Percentiles rank a stretch among this genome's conserved stretches.
Evolutionary conservation across 1,284 basidiomycete genomes (phyloP).

Genomic region (Gymnopus androsaceus): DNA sequence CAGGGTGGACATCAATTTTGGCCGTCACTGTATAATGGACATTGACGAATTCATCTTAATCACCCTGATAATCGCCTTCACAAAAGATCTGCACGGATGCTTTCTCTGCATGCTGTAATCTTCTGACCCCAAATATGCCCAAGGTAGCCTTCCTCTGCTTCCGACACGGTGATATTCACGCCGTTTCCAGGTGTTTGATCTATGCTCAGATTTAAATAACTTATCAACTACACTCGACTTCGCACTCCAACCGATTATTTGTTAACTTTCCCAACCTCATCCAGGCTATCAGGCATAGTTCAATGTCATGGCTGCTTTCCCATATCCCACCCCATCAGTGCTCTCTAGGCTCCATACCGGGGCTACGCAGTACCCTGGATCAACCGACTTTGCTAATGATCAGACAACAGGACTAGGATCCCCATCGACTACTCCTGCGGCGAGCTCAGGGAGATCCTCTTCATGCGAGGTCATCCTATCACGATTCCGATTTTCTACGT

Average conservation of each 20-base stretch:
- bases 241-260: neutral
- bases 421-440: no score
- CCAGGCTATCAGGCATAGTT: neutral
- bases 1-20: no score
- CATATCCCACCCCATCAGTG: conserved; percentile 49
- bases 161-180: no score
- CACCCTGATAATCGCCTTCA: conserved; percentile 1
- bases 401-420: neutral
- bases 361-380: conserved; percentile 47
- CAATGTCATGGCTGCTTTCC: conserved; percentile 15
- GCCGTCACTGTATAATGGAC: no score
- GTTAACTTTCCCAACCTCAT: neutral
- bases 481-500: neutral
- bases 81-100: conserved; percentile 13
- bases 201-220: conserved; percentile 2
- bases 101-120: conserved; percentile 20
- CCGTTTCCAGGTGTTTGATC: neutral
- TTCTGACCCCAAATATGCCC: conserved; percentile 21
- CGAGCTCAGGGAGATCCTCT: conserved; percentile 22
- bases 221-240: neutral
- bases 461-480: conserved; percentile 39
- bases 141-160: conserved; percentile 21
- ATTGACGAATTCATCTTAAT: conserved; percentile 6
- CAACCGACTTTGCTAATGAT: conserved; percentile 32
- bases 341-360: conserved; percentile 55